Conservation (phyloP, 2,329 filamentous ascomycete genomes). For the Coniochaeta prunicola region DNA sequence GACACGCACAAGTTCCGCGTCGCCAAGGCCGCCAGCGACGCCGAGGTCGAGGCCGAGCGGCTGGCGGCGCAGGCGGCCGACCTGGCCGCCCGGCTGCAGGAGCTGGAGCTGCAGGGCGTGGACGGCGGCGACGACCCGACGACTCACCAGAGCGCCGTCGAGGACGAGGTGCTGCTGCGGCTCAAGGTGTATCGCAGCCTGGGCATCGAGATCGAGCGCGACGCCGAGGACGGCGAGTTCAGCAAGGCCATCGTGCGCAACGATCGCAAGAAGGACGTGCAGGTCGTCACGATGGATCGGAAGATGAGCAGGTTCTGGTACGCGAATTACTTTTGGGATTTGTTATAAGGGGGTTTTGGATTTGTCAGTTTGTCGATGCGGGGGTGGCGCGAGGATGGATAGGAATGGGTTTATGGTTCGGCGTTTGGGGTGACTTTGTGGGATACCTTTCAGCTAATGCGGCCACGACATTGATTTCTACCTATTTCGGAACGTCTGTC, state of each 20-base stretch:
- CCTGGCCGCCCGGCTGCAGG: slow-evolving; percentile 66
- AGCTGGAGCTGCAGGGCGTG: slow-evolving; percentile 79
- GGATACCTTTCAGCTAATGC: neutral
- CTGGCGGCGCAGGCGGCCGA: slow-evolving; percentile 71
- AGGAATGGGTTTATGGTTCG: neutral
- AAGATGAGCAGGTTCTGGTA: slow-evolving; percentile 91
- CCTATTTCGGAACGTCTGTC: neutral
- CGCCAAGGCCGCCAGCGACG: slow-evolving; percentile 82
- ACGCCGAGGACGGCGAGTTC: slow-evolving; percentile 70
- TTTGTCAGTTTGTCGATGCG: no score
- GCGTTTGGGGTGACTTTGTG: neutral
- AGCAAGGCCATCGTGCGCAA: slow-evolving; percentile 81
- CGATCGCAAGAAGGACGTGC: slow-evolving; percentile 79
- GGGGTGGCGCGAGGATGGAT: neutral
- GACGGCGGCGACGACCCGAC: slow-evolving; percentile 54
- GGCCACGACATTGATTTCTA: neutral
- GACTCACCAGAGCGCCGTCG: slow-evolving; percentile 36
- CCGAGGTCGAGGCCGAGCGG: slow-evolving; percentile 94
- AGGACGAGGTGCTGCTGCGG: slow-evolving; percentile 63
- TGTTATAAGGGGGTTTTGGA: slow-evolving; percentile 44
- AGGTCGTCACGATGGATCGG: slow-evolving; percentile 88
- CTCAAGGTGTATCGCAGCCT: slow-evolving; percentile 87
- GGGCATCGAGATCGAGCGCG: slow-evolving; percentile 79
- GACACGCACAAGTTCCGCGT: slow-evolving; percentile 92
- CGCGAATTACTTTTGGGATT: slow-evolving; percentile 94